A percentile compares a stretch with the other conserved stretches of the same genome.
Conservation (phyloP, 768 basidiomycete genomes). For the Lentinula sp. region DNA sequence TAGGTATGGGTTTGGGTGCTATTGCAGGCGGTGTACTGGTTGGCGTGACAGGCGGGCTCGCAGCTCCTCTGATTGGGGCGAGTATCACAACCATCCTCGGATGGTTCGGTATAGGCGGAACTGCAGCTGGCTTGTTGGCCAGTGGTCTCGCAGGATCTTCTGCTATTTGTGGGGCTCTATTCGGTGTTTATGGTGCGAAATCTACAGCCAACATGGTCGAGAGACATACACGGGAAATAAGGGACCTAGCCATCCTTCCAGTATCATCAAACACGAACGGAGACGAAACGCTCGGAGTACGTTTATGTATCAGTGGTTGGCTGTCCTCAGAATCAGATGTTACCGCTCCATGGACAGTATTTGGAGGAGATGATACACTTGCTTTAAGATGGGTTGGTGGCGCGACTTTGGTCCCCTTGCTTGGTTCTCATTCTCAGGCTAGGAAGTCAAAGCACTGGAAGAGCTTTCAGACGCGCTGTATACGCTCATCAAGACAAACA, state of each 20-base stretch:
- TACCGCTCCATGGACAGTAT: slow-evolving; percentile 45
- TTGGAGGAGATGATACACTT: slow-evolving; percentile 45
- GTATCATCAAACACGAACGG: slow-evolving; percentile 23
- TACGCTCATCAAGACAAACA: slow-evolving; percentile 37
- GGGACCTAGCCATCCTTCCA: slow-evolving; percentile 47
- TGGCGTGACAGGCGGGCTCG: slow-evolving; percentile 54
- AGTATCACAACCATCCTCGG: slow-evolving; percentile 42
- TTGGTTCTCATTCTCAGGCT: not conserved
- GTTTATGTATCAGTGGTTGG: slow-evolving; percentile 55
- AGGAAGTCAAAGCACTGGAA: slow-evolving; percentile 53
- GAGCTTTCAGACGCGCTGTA: slow-evolving; percentile 41
- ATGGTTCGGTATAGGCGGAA: slow-evolving; percentile 48
- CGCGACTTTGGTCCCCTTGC: not conserved
- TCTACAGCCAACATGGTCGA: slow-evolving; percentile 42
- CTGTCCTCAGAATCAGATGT: slow-evolving; percentile 37
- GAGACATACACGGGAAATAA: slow-evolving; percentile 44
- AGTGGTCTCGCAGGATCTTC: slow-evolving; percentile 50
- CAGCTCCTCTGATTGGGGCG: slow-evolving; percentile 53
- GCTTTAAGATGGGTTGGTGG: slow-evolving; percentile 50
- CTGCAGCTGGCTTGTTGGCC: slow-evolving; percentile 42
- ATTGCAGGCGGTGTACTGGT: slow-evolving; percentile 49
- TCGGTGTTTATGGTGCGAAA: slow-evolving; percentile 50
- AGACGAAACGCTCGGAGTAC: slow-evolving; percentile 41
- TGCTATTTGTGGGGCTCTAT: slow-evolving; percentile 51
- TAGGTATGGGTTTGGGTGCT: slow-evolving; percentile 47